Conservation (phyloP, 2,329 filamentous ascomycete genomes). For the Cyanodermella asteris region DNA sequence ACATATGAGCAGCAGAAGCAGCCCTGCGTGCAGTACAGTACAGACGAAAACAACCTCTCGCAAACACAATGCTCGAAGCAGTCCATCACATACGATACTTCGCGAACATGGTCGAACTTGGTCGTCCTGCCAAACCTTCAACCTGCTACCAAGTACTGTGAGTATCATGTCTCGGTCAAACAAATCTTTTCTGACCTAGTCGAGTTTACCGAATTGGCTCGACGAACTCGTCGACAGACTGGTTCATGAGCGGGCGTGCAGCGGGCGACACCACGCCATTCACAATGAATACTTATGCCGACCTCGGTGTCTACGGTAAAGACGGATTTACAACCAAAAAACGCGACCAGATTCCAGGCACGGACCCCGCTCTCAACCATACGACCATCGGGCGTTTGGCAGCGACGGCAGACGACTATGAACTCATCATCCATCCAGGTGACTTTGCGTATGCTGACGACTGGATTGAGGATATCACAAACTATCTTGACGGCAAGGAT, state of each 20-base stretch:
- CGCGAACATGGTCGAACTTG: conserved; percentile 14
- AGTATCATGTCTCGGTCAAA: too few relatives aligned
- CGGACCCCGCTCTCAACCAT: conserved; percentile 4
- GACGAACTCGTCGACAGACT: conserved; percentile 6
- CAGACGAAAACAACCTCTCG: conserved; percentile 8
- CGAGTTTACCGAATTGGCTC: conserved; percentile 4
- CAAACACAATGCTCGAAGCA: conserved; percentile 10
- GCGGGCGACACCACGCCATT: conserved; percentile 9
- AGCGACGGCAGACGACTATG: conserved; percentile 2
- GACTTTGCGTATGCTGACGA: conserved; percentile 8
- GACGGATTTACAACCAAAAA: conserved; percentile 6
- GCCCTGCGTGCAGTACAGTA: conserved; percentile 14
- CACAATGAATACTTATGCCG: conserved; percentile 7
- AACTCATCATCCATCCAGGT: conserved; percentile 8
- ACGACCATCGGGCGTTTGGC: conserved; percentile 6
- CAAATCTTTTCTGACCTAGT: too few relatives aligned
- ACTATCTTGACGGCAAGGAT: conserved; percentile 3
- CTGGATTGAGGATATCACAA: conserved; percentile 6
- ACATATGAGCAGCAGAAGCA: conserved; percentile 11
- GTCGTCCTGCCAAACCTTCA: conserved; percentile 8
- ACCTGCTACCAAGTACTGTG: conserved; percentile 11
- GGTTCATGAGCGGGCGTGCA: conserved; percentile 8
- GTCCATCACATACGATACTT: conserved; percentile 14
- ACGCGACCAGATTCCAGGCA: conserved; percentile 2
- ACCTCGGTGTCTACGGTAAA: conserved; percentile 7